Percentiles rank a stretch among this genome's conserved stretches.
These are phyloP conservation scores for Paracorniculantispora psalliotae DNA, from an alignment of 2,329 filamentous ascomycete genomes.

Conservation along the genomic window DNA sequence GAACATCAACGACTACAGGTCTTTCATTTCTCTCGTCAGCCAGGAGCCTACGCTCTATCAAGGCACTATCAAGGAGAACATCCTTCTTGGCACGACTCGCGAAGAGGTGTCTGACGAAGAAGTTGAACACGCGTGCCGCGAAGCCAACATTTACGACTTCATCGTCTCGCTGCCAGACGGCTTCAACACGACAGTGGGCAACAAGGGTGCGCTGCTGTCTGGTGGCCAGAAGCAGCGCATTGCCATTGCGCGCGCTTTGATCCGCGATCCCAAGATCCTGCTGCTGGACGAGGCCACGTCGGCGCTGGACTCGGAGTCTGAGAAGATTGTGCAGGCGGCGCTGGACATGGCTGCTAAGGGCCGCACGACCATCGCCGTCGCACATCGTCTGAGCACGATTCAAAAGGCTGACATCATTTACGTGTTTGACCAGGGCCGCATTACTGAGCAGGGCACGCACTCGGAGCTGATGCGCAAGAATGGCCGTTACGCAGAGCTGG, in stretches of 20 bases:
- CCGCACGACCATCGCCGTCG: conserved; percentile 88
- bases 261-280: conserved; percentile 85
- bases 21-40: conserved; percentile 78
- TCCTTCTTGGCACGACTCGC: conserved; percentile 68
- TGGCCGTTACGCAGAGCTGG: conserved; percentile 72
- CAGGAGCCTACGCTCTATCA: conserved; percentile 95
- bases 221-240: conserved; percentile 95
- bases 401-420: conserved; percentile 94
- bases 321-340: conserved; percentile 76
- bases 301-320: conserved; percentile 69
- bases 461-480: conserved; percentile 62
- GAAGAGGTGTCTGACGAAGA: conserved; percentile 66
- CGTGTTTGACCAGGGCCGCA: conserved; percentile 85
- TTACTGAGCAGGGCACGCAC: conserved; percentile 83
- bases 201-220: conserved; percentile 77
- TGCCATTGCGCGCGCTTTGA: conserved; percentile 83
- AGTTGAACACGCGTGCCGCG: conserved; percentile 74
- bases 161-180: conserved; percentile 81
- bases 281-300: conserved; percentile 78
- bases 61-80: conserved; percentile 86
- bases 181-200: conserved; percentile 80
- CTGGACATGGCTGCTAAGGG: conserved; percentile 78
- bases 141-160: conserved; percentile 91
- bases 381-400: conserved; percentile 86
- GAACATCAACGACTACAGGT: conserved; percentile 82